phyloP scores from a whole-genome alignment of 306 rosid species.

The Vicia villosa region DNA sequence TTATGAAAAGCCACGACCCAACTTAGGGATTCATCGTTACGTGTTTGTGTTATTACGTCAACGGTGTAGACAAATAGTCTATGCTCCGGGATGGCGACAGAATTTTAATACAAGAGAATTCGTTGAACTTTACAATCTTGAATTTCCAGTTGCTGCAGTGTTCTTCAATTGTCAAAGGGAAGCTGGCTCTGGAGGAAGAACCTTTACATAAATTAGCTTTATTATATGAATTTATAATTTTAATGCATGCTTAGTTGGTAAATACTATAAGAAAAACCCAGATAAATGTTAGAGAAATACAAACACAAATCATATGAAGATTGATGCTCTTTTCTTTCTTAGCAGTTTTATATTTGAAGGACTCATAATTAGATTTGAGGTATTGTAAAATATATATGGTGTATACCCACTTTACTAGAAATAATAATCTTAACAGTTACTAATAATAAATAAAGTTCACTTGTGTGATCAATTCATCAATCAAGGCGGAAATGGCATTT shows the following conservation, averaged over 20 bases:
- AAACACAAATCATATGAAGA: no score
- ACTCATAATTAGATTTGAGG: background rate
- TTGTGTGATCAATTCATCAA: no score
- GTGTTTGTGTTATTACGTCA: constrained; percentile 68
- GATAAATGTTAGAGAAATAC: no score
- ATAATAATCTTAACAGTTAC: no score
- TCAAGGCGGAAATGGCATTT: no score
- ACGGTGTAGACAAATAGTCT: constrained; percentile 66
- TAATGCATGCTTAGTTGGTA: background rate
- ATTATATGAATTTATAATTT: background rate
- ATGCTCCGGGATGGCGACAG: constrained; percentile 88
- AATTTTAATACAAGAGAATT: constrained; percentile 77
- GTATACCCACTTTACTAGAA: background rate
- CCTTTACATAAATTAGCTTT: constrained; percentile 14
- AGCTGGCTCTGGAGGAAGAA: constrained; percentile 72
- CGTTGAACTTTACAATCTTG: constrained; percentile 76
- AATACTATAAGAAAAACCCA: background rate
- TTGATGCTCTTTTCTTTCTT: background rate
- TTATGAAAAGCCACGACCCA: constrained; percentile 63
- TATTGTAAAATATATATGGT: background rate
- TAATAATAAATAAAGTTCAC: no score
- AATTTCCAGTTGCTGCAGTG: constrained; percentile 74
- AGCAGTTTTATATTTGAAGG: background rate
- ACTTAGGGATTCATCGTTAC: constrained; percentile 70
- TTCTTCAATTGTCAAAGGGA: constrained; percentile 81